Base-by-base conservation (phyloP, 1,284 basidiomycete species). In the Cryptococcus maquisensis region DNA sequence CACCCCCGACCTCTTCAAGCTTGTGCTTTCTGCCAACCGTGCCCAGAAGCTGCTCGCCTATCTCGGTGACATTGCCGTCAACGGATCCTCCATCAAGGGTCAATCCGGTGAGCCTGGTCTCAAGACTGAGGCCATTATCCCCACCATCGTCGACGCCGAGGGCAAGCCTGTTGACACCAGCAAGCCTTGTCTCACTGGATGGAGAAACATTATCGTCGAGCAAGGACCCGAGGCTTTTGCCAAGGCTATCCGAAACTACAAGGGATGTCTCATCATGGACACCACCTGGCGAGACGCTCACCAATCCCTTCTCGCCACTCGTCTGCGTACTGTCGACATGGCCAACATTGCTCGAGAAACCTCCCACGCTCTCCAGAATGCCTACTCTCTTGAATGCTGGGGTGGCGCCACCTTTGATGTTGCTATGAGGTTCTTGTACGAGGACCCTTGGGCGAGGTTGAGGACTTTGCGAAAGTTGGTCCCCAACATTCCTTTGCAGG, bases 271-370 rank as follows among this genome's bases (percentile, higher is more conserved):
- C 60, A 93, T 94, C 78, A 94, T 94, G 91, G 92, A 97, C 80
- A 98, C 95, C 48, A 98, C 95, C 9, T 98, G 96, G 95, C 88
- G 96, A 77, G 96, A 99, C 75, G 96, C 96, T 45, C 96, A 99
- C 77, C 96, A 99, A 78, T 96, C 92, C 48, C 82, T 99, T 47
- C 85, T 99, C 58, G 96, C 96, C 46, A 99, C 96, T 35, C 88
- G 96, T 65, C 82, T 99, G 62, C 86, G 96, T 64, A 98, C 96
- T 20, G 86, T 90, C 64, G 96, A 99, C 74, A 98, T 98, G 85
- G 88, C 87, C 69, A 98, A 98, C 80, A 97, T 99, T 65, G 96
- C 96, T 58, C 97, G 92, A 78, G 93, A 97, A 81, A 98, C 96
- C 1, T 90, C 87, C 68, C 87, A 90, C 76, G 95, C 94, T 8